phyloP scores from a whole-genome alignment of 108 stramenopile genomes.

The Phaeodactylum tricornutum region DNA sequence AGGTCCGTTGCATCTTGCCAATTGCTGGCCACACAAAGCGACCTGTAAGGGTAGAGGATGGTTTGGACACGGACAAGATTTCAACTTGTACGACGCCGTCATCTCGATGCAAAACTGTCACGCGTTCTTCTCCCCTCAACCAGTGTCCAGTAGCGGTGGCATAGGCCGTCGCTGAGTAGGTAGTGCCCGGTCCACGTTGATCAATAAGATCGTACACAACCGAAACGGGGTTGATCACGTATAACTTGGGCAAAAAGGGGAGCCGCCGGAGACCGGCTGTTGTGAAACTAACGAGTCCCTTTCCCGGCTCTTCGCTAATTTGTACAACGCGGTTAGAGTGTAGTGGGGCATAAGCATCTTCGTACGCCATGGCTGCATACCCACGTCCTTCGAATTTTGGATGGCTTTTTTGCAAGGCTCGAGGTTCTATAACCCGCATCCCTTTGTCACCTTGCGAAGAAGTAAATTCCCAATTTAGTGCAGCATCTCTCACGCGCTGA shows the following conservation, averaged over 20 bases:
- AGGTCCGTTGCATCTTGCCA: slow-evolving; percentile 26
- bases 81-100: slow-evolving; percentile 34
- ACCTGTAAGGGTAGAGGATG: slow-evolving; percentile 13
- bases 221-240: slow-evolving; percentile 34
- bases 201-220: slow-evolving; percentile 42
- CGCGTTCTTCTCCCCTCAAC: slow-evolving; percentile 42
- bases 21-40: slow-evolving; percentile 37
- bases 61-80: slow-evolving; percentile 25
- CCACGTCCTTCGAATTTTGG: not conserved
- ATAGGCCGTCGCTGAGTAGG: slow-evolving; percentile 35
- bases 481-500: slow-evolving; percentile 29
- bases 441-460: slow-evolving; percentile 11
- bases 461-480: slow-evolving; percentile 37
- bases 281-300: not conserved
- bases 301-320: slow-evolving; percentile 3
- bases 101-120: slow-evolving; percentile 35
- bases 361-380: not conserved
- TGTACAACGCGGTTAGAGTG: not conserved
- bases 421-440: slow-evolving; percentile 6
- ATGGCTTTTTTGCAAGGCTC: no score
- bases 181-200: slow-evolving; percentile 21
- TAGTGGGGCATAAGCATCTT: not conserved
- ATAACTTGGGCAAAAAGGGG: slow-evolving; percentile 16
- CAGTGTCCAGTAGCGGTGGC: slow-evolving; percentile 37
- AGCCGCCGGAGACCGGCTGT: not conserved